phyloP scores from a whole-genome alignment of 805 yeast species.

The Candida railenensis region DNA sequence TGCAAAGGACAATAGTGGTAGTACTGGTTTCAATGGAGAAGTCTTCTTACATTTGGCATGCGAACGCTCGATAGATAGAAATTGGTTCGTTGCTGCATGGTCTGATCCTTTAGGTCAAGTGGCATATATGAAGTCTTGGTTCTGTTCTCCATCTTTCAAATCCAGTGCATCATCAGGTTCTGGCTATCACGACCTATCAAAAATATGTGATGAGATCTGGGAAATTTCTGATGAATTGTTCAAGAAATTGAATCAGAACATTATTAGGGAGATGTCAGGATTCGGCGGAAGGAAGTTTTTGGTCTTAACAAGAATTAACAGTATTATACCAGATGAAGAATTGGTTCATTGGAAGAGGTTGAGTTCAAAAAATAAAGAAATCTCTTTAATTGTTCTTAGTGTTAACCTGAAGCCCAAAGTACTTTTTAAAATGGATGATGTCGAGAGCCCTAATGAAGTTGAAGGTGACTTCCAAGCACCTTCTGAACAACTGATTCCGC shows the following conservation, averaged over 20 bases:
- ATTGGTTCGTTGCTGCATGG: slow-evolving; percentile 89
- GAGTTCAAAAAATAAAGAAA: slow-evolving; percentile 53
- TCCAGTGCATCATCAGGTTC: slow-evolving; percentile 2
- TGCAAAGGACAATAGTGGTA: slow-evolving; percentile 8
- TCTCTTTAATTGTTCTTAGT: slow-evolving; percentile 68
- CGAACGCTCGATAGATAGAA: slow-evolving; percentile 74
- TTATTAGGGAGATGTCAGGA: slow-evolving; percentile 28
- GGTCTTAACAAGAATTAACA: slow-evolving; percentile 67
- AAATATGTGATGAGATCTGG: slow-evolving; percentile 69
- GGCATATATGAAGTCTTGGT: slow-evolving; percentile 66
- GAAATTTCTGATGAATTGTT: slow-evolving; percentile 49
- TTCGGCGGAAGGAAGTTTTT: slow-evolving; percentile 57
- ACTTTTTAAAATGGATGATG: slow-evolving; percentile 18
- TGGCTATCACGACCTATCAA: slow-evolving; percentile 29
- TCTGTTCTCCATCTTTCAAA: slow-evolving; percentile 27
- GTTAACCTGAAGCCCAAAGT: slow-evolving; percentile 60
- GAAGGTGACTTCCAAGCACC: slow-evolving; percentile 9
- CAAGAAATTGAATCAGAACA: slow-evolving; percentile 32
- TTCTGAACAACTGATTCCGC: slow-evolving; percentile 12
- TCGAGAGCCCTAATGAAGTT: slow-evolving; percentile 15
- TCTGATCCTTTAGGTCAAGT: slow-evolving; percentile 76
- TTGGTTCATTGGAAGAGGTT: slow-evolving; percentile 75
- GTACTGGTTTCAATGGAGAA: slow-evolving; percentile 49
- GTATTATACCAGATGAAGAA: slow-evolving; percentile 80
- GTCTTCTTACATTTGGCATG: slow-evolving; percentile 83